Evolutionary conservation across 2,329 filamentous ascomycete genomes (phyloP).

Genomic region (Fusarium odoratissimum): DNA sequence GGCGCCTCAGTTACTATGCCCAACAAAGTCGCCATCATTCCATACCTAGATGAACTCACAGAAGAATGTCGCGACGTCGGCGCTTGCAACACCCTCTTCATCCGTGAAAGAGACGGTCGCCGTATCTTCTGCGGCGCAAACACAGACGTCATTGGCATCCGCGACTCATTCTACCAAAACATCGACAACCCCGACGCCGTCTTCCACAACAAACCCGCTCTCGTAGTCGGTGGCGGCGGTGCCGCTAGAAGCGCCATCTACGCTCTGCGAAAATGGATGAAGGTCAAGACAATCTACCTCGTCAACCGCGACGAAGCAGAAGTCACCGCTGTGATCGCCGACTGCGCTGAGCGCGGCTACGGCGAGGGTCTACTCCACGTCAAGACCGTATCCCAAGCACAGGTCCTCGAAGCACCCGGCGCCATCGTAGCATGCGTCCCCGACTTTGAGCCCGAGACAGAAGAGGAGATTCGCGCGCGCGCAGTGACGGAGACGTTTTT

Average conservation of each 20-base stretch:
- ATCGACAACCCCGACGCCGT: conserved; percentile 56
- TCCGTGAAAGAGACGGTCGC: conserved; percentile 62
- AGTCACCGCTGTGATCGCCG: conserved; percentile 73
- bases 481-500: conserved; percentile 63
- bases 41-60: conserved; percentile 78
- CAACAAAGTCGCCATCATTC: conserved; percentile 81
- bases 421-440: conserved; percentile 81
- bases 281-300: conserved; percentile 76
- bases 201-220: conserved; percentile 71
- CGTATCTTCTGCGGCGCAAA: conserved; percentile 77
- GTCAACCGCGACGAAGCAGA: conserved; percentile 79
- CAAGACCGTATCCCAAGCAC: conserved; percentile 69
- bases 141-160: conserved; percentile 83
- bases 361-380: conserved; percentile 72
- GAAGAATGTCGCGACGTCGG: conserved; percentile 78
- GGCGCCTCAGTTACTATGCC: conserved; percentile 85
- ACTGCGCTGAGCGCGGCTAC: conserved; percentile 70
- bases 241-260: conserved; percentile 84
- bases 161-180: conserved; percentile 76
- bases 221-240: conserved; percentile 82
- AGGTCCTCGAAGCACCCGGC: conserved; percentile 66
- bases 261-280: conserved; percentile 76
- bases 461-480: conserved; percentile 70
- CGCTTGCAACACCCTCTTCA: conserved; percentile 83
- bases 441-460: conserved; percentile 76